A percentile compares a stretch with the other conserved stretches of the same genome.
Conservation (phyloP, 805 yeast genomes). For the Candida easanensis region DNA sequence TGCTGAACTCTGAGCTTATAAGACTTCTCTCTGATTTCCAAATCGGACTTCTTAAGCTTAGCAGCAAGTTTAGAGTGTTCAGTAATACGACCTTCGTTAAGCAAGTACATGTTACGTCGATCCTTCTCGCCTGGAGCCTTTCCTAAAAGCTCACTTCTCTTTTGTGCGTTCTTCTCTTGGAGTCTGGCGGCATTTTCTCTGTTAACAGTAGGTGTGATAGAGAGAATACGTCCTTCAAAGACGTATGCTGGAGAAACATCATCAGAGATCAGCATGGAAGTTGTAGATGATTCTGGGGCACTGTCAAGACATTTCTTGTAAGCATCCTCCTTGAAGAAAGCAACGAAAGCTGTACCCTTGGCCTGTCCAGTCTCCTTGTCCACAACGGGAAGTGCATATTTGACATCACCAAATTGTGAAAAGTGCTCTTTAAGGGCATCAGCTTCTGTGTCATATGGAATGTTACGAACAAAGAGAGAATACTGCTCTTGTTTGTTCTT, state of each 20-base stretch:
- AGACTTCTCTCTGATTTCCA: conserved; percentile 86
- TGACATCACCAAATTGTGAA: conserved; percentile 75
- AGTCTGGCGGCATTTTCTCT: conserved; percentile 76
- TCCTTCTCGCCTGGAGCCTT: conserved; percentile 79
- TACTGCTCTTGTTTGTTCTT: conserved; percentile 63
- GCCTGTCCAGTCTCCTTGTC: conserved; percentile 85
- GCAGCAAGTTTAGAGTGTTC: conserved; percentile 76
- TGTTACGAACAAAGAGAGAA: conserved; percentile 84
- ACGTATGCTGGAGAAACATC: conserved; percentile 89
- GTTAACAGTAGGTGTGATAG: conserved; percentile 82
- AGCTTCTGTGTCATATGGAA: conserved; percentile 90
- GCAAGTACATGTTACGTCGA: conserved; percentile 75
- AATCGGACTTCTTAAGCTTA: conserved; percentile 62
- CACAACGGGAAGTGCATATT: conserved; percentile 89
- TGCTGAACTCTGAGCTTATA: conserved; percentile 84
- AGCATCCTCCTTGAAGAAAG: conserved; percentile 62
- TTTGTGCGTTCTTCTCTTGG: conserved; percentile 67
- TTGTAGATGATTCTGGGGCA: conserved; percentile 71
- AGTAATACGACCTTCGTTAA: conserved; percentile 92
- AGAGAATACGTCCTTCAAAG: conserved; percentile 86
- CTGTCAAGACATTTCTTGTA: conserved; percentile 65
- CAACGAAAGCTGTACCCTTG: conserved; percentile 93
- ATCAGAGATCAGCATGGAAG: conserved; percentile 79
- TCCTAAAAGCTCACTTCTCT: conserved; percentile 75
- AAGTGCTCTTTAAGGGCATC: conserved; percentile 81